Conservation (phyloP, 2,329 filamentous ascomycete species). For the Rachicladosporium sp. region DNA sequence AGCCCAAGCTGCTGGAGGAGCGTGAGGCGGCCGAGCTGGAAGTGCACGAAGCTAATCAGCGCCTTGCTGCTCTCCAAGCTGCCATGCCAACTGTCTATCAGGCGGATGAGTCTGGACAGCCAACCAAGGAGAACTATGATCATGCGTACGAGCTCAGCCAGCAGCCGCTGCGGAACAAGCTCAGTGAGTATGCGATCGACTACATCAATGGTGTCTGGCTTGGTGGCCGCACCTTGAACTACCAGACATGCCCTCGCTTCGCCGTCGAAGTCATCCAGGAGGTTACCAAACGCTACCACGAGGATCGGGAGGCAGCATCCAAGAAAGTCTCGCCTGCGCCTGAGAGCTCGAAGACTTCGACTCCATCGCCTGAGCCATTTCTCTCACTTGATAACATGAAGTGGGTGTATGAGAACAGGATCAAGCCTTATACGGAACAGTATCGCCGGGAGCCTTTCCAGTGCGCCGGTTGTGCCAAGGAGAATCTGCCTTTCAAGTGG, state of each 20-base stretch:
- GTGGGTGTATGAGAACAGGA: slow-evolving; percentile 67
- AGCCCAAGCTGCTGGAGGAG: slow-evolving; percentile 55
- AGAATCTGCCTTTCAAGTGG: slow-evolving; percentile 45
- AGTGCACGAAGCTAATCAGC: slow-evolving; percentile 38
- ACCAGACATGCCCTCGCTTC: slow-evolving; percentile 53
- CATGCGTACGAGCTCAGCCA: slow-evolving; percentile 61
- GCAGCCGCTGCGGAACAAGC: slow-evolving; percentile 50
- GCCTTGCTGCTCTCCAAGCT: slow-evolving; percentile 30
- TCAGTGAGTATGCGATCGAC: slow-evolving; percentile 57
- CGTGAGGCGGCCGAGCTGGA: slow-evolving; percentile 49
- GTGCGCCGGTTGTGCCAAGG: slow-evolving; percentile 52
- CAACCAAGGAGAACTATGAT: slow-evolving; percentile 49
- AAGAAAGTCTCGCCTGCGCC: slow-evolving; percentile 6
- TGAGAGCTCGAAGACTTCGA: slow-evolving; percentile 7
- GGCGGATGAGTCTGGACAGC: slow-evolving; percentile 37
- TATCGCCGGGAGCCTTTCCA: slow-evolving; percentile 62
- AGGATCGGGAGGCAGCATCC: slow-evolving; percentile 14
- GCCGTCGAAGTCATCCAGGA: slow-evolving; percentile 56
- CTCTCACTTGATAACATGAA: slow-evolving; percentile 77
- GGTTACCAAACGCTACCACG: slow-evolving; percentile 42
- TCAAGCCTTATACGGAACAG: slow-evolving; percentile 56
- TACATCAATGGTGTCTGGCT: slow-evolving; percentile 55
- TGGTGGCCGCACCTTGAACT: slow-evolving; percentile 49
- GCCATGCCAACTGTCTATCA: slow-evolving; percentile 35
- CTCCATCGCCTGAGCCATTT: slow-evolving; percentile 15